phyloP scores from a whole-genome alignment of 371 early-diverging fungal genomes.

The Apophysomyces elegans region DNA sequence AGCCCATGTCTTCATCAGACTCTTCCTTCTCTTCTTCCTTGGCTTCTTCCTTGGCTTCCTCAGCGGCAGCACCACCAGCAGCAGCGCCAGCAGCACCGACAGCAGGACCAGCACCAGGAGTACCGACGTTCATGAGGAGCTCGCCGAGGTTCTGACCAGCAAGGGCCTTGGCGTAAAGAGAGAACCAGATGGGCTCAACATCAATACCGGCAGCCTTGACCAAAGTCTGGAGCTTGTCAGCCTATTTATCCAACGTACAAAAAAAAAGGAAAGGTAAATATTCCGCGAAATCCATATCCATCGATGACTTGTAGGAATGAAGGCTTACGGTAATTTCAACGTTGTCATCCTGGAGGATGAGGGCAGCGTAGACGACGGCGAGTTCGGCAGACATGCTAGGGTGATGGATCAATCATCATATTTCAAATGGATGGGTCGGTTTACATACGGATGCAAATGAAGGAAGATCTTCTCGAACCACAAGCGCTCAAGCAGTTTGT shows the following conservation, averaged over 20 bases:
- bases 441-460: slow-evolving; percentile 22
- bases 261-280: not conserved
- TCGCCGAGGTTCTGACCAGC: slow-evolving; percentile 91
- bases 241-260: slow-evolving; percentile 53
- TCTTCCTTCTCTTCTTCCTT: slow-evolving; percentile 85
- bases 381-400: slow-evolving; percentile 76
- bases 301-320: slow-evolving; percentile 6
- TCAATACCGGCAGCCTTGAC: slow-evolving; percentile 92
- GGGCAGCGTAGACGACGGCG: slow-evolving; percentile 96
- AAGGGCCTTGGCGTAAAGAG: slow-evolving; percentile 97
- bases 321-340: slow-evolving; percentile 91
- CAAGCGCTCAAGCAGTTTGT: slow-evolving; percentile 10
- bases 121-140: slow-evolving; percentile 92
- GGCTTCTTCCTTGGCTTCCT: slow-evolving; percentile 66
- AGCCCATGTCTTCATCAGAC: slow-evolving; percentile 94
- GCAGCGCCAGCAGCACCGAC: slow-evolving; percentile 56
- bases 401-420: slow-evolving; percentile 12
- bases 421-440: slow-evolving; percentile 18
- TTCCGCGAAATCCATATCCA: not conserved
- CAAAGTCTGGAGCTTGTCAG: slow-evolving; percentile 93
- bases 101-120: slow-evolving; percentile 77
- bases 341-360: slow-evolving; percentile 97
- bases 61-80: slow-evolving; percentile 57
- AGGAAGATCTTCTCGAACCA: slow-evolving; percentile 22
- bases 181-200: slow-evolving; percentile 95